Conservation (phyloP, 2,329 filamentous ascomycete genomes). For the Parafenestella ontariensis region DNA sequence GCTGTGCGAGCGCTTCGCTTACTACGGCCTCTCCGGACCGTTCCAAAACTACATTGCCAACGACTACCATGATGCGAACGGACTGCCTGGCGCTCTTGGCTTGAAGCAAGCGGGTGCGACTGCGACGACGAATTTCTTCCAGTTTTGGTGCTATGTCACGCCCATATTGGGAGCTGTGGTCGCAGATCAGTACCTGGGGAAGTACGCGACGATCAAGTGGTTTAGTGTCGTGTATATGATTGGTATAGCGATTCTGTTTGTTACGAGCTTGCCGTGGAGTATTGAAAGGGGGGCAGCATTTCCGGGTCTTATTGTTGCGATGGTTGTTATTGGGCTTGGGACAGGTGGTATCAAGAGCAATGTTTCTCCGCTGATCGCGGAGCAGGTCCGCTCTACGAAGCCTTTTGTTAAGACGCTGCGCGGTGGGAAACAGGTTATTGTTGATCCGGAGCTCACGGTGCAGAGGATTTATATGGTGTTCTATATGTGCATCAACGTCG, state of each 20-base stretch:
- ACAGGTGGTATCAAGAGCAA: slow-evolving; percentile 85
- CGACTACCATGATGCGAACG: slow-evolving; percentile 47
- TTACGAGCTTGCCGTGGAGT: slow-evolving; percentile 68
- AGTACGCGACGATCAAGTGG: slow-evolving; percentile 73
- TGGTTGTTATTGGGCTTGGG: slow-evolving; percentile 75
- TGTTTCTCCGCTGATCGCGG: slow-evolving; percentile 62
- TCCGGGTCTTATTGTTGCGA: slow-evolving; percentile 68
- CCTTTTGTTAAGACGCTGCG: slow-evolving; percentile 50
- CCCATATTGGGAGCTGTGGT: slow-evolving; percentile 58
- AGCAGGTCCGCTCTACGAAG: slow-evolving; percentile 54
- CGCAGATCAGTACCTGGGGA: slow-evolving; percentile 73
- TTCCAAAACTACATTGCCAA: slow-evolving; percentile 61
- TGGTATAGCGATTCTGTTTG: slow-evolving; percentile 71
- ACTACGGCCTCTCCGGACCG: slow-evolving; percentile 54
- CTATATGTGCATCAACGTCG: slow-evolving; percentile 76
- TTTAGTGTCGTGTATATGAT: slow-evolving; percentile 69
- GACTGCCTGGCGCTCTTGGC: slow-evolving; percentile 51
- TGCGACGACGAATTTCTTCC: slow-evolving; percentile 56
- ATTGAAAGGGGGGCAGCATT: slow-evolving; percentile 67
- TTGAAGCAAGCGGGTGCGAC: slow-evolving; percentile 54
- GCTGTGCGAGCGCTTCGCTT: slow-evolving; percentile 58
- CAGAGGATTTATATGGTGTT: slow-evolving; percentile 66
- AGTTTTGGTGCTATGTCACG: slow-evolving; percentile 58
- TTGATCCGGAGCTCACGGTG: slow-evolving; percentile 56
- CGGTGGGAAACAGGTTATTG: slow-evolving; percentile 51